Evolutionary conservation across 805 yeast genomes (phyloP).

Genomic region (Kodamaea restingae): DNA sequence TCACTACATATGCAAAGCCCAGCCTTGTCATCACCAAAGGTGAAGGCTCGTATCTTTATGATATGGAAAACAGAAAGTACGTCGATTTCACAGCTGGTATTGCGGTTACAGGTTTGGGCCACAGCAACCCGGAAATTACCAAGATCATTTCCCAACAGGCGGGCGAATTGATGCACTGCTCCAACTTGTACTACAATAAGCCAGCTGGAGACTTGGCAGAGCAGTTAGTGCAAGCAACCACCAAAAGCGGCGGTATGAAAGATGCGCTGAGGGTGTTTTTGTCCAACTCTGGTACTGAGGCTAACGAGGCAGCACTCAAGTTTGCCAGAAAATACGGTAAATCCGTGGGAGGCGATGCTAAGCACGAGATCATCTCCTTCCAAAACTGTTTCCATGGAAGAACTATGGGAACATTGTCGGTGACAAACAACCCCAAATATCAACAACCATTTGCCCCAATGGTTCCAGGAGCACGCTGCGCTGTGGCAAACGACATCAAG

Average conservation of each 20-base stretch:
- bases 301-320: conserved; percentile 57
- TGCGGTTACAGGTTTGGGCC: conserved; percentile 95
- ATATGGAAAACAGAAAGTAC: conserved; percentile 70
- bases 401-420: conserved; percentile 87
- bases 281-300: conserved; percentile 59
- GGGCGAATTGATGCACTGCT: conserved; percentile 68
- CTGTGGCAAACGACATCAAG: conserved; percentile 55
- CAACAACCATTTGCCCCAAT: conserved; percentile 88
- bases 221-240: conserved; percentile 66
- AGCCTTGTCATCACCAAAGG: conserved; percentile 75
- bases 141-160: conserved; percentile 72
- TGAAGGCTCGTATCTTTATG: conserved; percentile 75
- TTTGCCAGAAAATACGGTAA: conserved; percentile 79
- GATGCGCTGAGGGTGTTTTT: conserved; percentile 71
- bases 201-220: conserved; percentile 79
- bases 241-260: conserved; percentile 70
- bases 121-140: conserved; percentile 71
- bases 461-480: conserved; percentile 82
- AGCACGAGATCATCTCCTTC: conserved; percentile 81
- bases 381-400: conserved; percentile 92
- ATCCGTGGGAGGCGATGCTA: conserved; percentile 41
- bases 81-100: conserved; percentile 94
- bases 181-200: conserved; percentile 79
- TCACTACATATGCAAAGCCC: conserved; percentile 80
- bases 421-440: conserved; percentile 89